These are phyloP conservation scores for Zygoascus bituminiphila DNA, from an alignment of 805 yeast genomes.

Conservation along the genomic window DNA sequence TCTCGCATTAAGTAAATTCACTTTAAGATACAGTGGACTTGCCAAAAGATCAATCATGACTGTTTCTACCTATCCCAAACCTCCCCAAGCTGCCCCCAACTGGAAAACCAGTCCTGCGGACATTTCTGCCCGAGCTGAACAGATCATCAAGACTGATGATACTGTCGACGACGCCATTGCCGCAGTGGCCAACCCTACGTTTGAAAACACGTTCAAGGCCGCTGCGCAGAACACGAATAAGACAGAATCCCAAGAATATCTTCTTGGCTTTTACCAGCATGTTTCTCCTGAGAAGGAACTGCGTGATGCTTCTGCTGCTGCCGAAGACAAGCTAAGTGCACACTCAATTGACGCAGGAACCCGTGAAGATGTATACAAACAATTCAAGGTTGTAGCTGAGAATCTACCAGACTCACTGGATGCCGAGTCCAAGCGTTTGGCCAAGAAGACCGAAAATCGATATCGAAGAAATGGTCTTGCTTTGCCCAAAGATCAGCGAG, in stretches of 20 bases:
- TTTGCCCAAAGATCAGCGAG: conserved; percentile 46
- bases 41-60: conserved; percentile 5
- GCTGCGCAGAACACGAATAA: conserved; percentile 45
- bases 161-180: conserved; percentile 49
- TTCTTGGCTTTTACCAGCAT: conserved; percentile 60
- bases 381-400: conserved; percentile 44
- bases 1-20: too few species aligned
- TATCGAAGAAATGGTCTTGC: conserved; percentile 65
- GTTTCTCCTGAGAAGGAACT: conserved; percentile 57
- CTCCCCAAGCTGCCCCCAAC: conserved; percentile 30
- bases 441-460: conserved; percentile 48
- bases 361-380: conserved; percentile 58
- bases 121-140: conserved; percentile 37
- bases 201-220: conserved; percentile 50
- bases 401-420: conserved; percentile 26
- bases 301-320: conserved; percentile 61
- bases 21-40: too few species aligned
- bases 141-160: conserved; percentile 37
- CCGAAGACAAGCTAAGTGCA: conserved; percentile 50
- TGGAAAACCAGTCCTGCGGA: conserved; percentile 57
- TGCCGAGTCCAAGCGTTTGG: conserved; percentile 47
- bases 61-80: conserved; percentile 6
- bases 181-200: conserved; percentile 39
- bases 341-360: conserved; percentile 54
- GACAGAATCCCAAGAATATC: conserved; percentile 38